A percentile compares a stretch with the other conserved stretches of the same genome.
Conservation (phyloP, 2,329 filamentous ascomycete genomes). For the Emmonsia crescens region DNA sequence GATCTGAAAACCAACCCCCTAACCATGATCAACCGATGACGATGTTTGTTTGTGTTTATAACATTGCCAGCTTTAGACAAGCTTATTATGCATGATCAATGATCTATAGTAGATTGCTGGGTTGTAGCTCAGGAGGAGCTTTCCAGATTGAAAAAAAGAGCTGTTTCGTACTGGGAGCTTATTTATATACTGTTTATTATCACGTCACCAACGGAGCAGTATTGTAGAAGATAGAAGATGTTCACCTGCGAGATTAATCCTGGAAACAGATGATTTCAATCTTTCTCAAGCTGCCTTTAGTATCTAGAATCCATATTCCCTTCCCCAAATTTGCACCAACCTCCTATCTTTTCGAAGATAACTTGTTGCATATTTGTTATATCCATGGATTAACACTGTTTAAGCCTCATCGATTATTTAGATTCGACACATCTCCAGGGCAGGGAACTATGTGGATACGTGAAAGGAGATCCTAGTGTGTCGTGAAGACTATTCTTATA, state of each 20-base stretch:
- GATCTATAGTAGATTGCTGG: too few species aligned
- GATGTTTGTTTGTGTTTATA: too few species aligned
- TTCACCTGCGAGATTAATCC: not conserved
- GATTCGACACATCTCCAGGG: not conserved
- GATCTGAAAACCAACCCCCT: too few species aligned
- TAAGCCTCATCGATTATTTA: not conserved
- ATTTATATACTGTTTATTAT: too few species aligned
- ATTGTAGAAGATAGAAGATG: not conserved
- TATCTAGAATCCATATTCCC: not conserved
- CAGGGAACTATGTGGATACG: not conserved
- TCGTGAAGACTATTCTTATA: not conserved
- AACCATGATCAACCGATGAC: too few species aligned
- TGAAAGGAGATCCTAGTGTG: not conserved
- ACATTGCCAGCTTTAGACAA: too few species aligned
- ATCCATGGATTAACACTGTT: too few species aligned
- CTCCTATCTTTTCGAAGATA: not conserved
- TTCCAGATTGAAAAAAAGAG: too few species aligned
- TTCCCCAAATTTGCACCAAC: not conserved
- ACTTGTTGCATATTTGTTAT: not conserved
- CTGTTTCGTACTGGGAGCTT: too few species aligned
- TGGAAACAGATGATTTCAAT: not conserved
- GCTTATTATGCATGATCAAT: too few species aligned
- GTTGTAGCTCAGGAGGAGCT: too few species aligned
- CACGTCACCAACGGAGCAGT: not conserved
- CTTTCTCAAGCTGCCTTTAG: not conserved